These are phyloP conservation scores for Pseudogymnoascus verrucosus DNA, from an alignment of 2,329 filamentous ascomycete genomes.

Conservation along the genomic window DNA sequence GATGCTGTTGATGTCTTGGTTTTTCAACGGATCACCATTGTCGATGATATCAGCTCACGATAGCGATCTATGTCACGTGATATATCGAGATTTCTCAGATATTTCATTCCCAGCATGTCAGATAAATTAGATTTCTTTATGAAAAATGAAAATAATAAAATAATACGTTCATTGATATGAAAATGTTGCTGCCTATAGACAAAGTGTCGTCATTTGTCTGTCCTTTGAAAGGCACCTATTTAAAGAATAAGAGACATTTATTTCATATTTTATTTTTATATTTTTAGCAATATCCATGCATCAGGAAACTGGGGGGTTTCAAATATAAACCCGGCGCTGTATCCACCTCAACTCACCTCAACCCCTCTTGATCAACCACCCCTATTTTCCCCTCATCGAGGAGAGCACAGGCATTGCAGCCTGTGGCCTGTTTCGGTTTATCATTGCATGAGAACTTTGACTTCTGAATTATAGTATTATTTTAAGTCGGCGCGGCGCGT, in stretches of 20 bases:
- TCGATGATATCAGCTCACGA: neutral
- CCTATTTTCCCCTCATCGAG: too few relatives aligned
- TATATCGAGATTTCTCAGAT: neutral
- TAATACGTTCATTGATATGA: neutral
- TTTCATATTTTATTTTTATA: neutral
- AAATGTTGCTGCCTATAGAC: neutral
- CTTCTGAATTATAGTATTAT: neutral
- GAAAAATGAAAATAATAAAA: neutral
- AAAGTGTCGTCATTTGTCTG: neutral
- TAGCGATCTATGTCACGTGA: neutral
- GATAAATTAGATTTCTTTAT: neutral
- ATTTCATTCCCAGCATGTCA: neutral
- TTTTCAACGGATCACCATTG: conserved; percentile 3
- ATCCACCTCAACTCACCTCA: too few relatives aligned
- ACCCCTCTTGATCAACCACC: too few relatives aligned
- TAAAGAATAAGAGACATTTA: neutral
- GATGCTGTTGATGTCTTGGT: neutral
- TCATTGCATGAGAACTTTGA: neutral
- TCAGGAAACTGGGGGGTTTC: too few relatives aligned
- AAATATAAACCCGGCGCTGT: too few relatives aligned
- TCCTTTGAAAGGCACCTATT: neutral
- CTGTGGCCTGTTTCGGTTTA: neutral
- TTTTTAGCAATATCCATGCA: neutral
- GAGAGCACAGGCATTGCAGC: too few relatives aligned
- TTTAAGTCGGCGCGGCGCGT: neutral